Conservation (phyloP, 1,284 basidiomycete species). For the Trametes versicolor region DNA sequence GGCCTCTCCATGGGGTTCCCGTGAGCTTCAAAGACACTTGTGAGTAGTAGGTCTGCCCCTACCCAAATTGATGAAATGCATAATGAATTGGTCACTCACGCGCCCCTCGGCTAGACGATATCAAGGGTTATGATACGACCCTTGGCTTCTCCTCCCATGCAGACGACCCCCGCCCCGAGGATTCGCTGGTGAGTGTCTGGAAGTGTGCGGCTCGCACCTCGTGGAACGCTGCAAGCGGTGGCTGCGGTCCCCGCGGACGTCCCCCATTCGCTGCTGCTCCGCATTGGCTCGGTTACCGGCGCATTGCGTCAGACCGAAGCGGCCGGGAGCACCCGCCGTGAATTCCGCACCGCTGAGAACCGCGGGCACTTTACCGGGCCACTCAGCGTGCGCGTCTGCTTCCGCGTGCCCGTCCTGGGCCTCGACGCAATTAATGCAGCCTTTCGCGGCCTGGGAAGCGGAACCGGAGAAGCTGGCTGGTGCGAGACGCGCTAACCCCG, state of each 20-base stretch:
- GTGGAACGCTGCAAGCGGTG: not conserved
- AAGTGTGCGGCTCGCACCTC: too few species aligned
- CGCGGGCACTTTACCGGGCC: slow-evolving; percentile 2
- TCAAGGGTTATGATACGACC: slow-evolving; percentile 72
- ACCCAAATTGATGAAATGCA: not conserved
- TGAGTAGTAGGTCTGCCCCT: slow-evolving; percentile 42
- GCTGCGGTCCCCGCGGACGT: slow-evolving; percentile 7
- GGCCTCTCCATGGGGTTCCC: slow-evolving; percentile 86
- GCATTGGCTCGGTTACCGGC: slow-evolving; percentile 3
- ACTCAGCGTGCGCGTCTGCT: not conserved
- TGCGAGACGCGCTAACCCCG: slow-evolving; percentile 6
- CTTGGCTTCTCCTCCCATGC: slow-evolving; percentile 80
- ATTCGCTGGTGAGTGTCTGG: slow-evolving; percentile 63
- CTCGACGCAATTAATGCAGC: not conserved
- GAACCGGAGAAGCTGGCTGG: not conserved
- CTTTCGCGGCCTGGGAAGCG: slow-evolving; percentile 10
- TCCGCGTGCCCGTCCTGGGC: not conserved
- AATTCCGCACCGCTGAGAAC: not conserved
- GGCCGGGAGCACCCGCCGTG: slow-evolving; percentile 1
- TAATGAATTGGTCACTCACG: slow-evolving; percentile 1
- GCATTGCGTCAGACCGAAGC: slow-evolving; percentile 20
- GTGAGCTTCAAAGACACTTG: slow-evolving; percentile 81
- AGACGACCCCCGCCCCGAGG: slow-evolving; percentile 62
- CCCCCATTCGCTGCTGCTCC: not conserved
- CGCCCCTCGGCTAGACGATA: slow-evolving; percentile 50